Conservation (phyloP, 495 filamentous ascomycete species). For the Hyaloscypha hepaticicola region DNA sequence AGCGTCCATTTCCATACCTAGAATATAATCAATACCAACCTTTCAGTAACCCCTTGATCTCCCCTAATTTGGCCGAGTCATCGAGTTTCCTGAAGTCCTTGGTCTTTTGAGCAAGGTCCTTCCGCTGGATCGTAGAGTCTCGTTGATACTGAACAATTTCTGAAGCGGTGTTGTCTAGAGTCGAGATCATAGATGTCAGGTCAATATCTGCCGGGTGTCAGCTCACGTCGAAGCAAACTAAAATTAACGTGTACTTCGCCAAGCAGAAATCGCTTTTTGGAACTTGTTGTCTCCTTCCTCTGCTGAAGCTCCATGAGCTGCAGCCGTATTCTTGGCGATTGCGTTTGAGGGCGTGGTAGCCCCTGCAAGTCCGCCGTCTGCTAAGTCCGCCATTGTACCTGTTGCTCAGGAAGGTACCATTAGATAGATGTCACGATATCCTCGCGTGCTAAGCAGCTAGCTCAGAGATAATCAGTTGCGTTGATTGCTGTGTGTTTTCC, state of each 20-base stretch:
- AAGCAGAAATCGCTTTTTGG: constrained; percentile 90
- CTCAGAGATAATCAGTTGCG: constrained; percentile 3
- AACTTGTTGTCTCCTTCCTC: constrained; percentile 79
- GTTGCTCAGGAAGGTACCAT: constrained; percentile 13
- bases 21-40: constrained; percentile 43
- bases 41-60: constrained; percentile 88
- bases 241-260: constrained; percentile 69
- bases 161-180: constrained; percentile 84
- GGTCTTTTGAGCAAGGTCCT: constrained; percentile 96
- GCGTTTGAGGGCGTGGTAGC: neutral
- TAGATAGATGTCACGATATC: constrained; percentile 2
- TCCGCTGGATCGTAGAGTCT: constrained; percentile 88
- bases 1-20: constrained; percentile 12
- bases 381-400: constrained; percentile 27
- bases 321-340: neutral
- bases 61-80: constrained; percentile 80
- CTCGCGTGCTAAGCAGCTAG: constrained; percentile 9
- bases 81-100: constrained; percentile 97
- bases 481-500: constrained; percentile 1
- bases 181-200: constrained; percentile 79
- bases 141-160: constrained; percentile 91
- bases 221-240: constrained; percentile 10
- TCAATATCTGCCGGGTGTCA: constrained; percentile 71
- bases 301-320: constrained; percentile 8
- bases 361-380: constrained; percentile 23